Base-by-base conservation (phyloP, 2,329 filamentous ascomycete species). In the Cladobotryum protrusum region DNA sequence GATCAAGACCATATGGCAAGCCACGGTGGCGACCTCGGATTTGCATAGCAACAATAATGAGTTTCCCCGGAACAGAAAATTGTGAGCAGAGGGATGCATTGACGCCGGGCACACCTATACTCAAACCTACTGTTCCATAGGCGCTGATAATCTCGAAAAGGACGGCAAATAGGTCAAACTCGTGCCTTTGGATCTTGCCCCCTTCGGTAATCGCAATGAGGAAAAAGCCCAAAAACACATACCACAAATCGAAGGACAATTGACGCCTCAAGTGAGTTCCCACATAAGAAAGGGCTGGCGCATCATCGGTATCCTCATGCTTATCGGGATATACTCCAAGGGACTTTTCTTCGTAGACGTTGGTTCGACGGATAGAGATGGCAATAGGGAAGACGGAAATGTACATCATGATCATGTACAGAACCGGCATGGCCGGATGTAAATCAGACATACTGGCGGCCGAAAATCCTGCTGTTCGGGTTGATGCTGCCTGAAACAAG, bases 381-480 rank as follows among this genome's bases (percentile, higher is more conserved):
- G 93, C 92, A 59, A 97, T 95, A 5, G 92, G 92, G 59, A 96
- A 95, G 52, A 96, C 88, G 51, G 91, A 96, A 54, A 97, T 96
- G 68, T 97, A 97, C 93, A 97, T 97, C 93, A 97, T 97, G 67
- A 97, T 85, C 68, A 97, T 75, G 71, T 96, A 97, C 19, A 90
- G 89, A 13, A 95, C 89, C 61, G 96, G 91, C 51, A 96, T 89
- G 3, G 87, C 93, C 1, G 93, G 91, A 57, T 97, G 91, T 2
- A 99, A 74, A 0, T 79, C 71, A 2, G 86, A 74, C 36, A 97
- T 72, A 63, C 86, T 89, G 58, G 97, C 81, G 29, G 87, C 87
- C 1, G 87, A 78, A 62, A 96, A 96, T 0, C 93, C 92, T 3
- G 93, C 92, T 1, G 93, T 97, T 63, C 93, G 78, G 1, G 92